Conservation (phyloP, 2,329 filamentous ascomycete species). For the Aureobasidium subglaciale region DNA sequence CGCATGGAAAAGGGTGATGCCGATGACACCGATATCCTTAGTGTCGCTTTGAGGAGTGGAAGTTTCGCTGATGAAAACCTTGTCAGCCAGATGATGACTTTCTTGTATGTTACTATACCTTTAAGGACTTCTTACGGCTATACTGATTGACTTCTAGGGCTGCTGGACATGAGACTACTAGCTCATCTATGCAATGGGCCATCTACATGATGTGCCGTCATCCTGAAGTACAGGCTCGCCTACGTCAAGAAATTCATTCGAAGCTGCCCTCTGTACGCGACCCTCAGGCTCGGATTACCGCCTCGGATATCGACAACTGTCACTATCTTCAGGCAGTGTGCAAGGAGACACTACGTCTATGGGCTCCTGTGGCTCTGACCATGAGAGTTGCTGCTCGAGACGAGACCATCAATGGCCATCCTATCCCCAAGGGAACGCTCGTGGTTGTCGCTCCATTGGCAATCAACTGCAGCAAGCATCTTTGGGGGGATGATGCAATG, state of each 20-base stretch:
- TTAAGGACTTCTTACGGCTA: background rate
- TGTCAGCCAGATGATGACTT: slow-evolving; percentile 86
- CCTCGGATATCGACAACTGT: slow-evolving; percentile 60
- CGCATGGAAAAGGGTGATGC: slow-evolving; percentile 43
- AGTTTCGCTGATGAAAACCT: slow-evolving; percentile 71
- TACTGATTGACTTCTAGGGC: slow-evolving; percentile 31
- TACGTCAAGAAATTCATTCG: slow-evolving; percentile 45
- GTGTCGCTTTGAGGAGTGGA: slow-evolving; percentile 69
- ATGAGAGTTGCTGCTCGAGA: slow-evolving; percentile 58
- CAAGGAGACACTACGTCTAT: slow-evolving; percentile 68
- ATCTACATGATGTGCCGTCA: slow-evolving; percentile 46
- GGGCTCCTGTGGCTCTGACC: slow-evolving; percentile 64
- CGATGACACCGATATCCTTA: slow-evolving; percentile 65
- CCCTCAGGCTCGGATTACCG: slow-evolving; percentile 38
- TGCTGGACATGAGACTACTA: slow-evolving; percentile 56
- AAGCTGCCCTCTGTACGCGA: slow-evolving; percentile 39
- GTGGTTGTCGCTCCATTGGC: slow-evolving; percentile 60
- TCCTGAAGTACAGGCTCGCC: slow-evolving; percentile 40
- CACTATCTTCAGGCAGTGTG: slow-evolving; percentile 75
- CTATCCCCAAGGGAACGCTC: slow-evolving; percentile 62
- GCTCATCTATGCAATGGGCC: slow-evolving; percentile 47
- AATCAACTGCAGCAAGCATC: slow-evolving; percentile 58
- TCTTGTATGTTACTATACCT: slow-evolving; percentile 50
- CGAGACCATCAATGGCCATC: slow-evolving; percentile 57
- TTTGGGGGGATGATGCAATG: slow-evolving; percentile 71